A percentile compares a stretch with the other conserved stretches of the same genome.
These are phyloP conservation scores for Serendipita sp. DNA, from an alignment of 768 basidiomycete species.

Conservation along the genomic window DNA sequence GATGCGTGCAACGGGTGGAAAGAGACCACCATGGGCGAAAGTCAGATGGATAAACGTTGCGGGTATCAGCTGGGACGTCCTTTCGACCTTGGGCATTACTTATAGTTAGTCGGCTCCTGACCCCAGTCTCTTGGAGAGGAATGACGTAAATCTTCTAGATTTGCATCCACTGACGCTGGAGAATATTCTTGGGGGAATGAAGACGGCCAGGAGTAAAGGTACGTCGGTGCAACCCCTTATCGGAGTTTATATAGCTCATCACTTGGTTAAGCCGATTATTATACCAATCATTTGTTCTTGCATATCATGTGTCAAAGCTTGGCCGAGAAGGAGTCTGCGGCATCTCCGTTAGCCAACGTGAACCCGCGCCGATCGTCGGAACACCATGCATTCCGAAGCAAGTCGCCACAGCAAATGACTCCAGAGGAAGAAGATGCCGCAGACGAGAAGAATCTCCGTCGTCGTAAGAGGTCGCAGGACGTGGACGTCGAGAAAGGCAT, in stretches of 20 bases:
- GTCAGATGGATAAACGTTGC: constrained; percentile 63
- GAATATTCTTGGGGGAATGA: neutral
- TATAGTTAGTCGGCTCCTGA: constrained; percentile 18
- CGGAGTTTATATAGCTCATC: no score
- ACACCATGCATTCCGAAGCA: neutral
- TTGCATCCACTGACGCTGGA: neutral
- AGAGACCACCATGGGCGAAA: constrained; percentile 42
- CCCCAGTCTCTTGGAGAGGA: neutral
- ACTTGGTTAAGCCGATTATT: neutral
- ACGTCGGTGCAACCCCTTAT: neutral
- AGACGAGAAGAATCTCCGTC: neutral
- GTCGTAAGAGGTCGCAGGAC: neutral
- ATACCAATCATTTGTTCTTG: constrained; percentile 1
- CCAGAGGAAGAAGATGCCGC: neutral
- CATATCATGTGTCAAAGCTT: constrained; percentile 1
- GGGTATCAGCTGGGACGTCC: constrained; percentile 55
- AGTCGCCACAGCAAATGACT: neutral
- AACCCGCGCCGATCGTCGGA: no score
- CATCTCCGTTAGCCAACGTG: neutral
- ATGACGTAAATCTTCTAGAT: neutral
- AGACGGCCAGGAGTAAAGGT: neutral
- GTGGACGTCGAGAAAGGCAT: neutral
- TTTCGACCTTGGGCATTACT: constrained; percentile 46
- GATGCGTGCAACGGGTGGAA: constrained; percentile 23
- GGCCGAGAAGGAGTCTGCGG: neutral